Evolutionary conservation across 2,329 filamentous ascomycete genomes (phyloP), one percentile per base, ranked within the genome.

Genomic region (Zarea fungicola): DNA sequence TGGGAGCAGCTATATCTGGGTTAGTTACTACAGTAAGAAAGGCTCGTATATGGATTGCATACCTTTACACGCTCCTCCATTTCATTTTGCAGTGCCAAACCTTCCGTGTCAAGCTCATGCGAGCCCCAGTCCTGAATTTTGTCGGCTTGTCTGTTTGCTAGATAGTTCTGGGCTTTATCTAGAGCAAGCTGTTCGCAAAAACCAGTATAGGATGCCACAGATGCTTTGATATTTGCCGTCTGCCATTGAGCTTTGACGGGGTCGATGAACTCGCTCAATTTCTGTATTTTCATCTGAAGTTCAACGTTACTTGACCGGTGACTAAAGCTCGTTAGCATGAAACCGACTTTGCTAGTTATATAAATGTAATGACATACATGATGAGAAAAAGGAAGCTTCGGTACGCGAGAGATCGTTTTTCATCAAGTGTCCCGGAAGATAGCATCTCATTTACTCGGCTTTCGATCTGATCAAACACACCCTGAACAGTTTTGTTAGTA

Each of bases 371-470:
- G 34, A 64, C 75, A 62, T 70, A 86, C 80, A 93, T 85, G 54
- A 99, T 93, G 51, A 95, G 93, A 64, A 99, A 95, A 1, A 97
- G 75, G 54, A 97, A 92, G 9, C 90, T 92, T 57, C 84, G 87
- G 60, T 95, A 91, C 2, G 91, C 89, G 60, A 93, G 84, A 50
- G 88, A 83, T 26, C 91, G 81, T 61, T 91, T 89, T 59, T 92
- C 85, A 60, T 96, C 92, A 25, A 87, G 70, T 47, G 79, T 77
- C 25, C 86, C 81, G 41, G 87, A 81, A 53, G 82, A 75, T 62
- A 87, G 78, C 72, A 95, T 83, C 63, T 92, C 86, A 52, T 85
- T 85, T 52, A 97, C 84, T 60, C 89, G 89, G 31, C 76, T 77
- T 63, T 95, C 88, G 23, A 99, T 80, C 57, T 93, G 82, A 50